Evolutionary conservation across 352 stramenopile species (phyloP).

Genomic region (Pythium pectinolyticum): DNA sequence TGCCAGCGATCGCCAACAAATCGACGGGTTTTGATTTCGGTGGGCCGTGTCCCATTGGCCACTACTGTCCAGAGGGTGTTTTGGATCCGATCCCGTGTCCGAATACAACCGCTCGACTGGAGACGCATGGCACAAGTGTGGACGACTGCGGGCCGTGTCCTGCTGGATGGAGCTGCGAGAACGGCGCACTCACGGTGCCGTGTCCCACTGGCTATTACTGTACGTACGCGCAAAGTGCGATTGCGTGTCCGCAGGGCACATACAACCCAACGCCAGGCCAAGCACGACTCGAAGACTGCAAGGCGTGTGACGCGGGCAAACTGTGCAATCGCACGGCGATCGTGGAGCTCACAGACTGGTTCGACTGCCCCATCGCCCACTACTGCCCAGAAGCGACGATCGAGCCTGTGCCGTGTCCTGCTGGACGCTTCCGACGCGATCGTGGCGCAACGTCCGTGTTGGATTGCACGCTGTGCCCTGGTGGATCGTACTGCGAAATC

Average conservation of each 20-base stretch:
- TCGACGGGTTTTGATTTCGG: conserved; percentile 43
- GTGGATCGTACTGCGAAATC: conserved; percentile 59
- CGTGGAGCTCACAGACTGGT: conserved; percentile 43
- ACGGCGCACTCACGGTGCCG: conserved; percentile 55
- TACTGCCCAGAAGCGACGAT: conserved; percentile 64
- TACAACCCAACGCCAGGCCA: conserved; percentile 53
- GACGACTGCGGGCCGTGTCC: conserved; percentile 78
- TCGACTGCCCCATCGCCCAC: conserved; percentile 65
- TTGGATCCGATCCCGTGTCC: conserved; percentile 71
- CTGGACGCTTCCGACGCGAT: conserved; percentile 40
- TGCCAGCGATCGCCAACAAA: conserved; percentile 12
- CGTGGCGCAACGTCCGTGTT: conserved; percentile 36
- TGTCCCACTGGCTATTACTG: conserved; percentile 74
- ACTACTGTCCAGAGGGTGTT: conserved; percentile 76
- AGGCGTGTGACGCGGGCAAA: conserved; percentile 61
- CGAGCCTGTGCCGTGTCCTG: conserved; percentile 40
- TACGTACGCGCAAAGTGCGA: conserved; percentile 39
- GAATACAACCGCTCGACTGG: conserved; percentile 51
- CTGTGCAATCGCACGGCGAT: conserved; percentile 75
- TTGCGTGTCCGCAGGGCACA: conserved; percentile 56
- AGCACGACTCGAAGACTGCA: conserved; percentile 48
- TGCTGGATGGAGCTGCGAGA: conserved; percentile 84
- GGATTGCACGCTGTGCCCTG: conserved; percentile 53
- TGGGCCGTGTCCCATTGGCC: conserved; percentile 67
- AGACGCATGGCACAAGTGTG: conserved; percentile 46